These are phyloP conservation scores for Syncephalastrum monosporum DNA, from an alignment of 371 early-diverging fungal genomes.

Conservation along the genomic window DNA sequence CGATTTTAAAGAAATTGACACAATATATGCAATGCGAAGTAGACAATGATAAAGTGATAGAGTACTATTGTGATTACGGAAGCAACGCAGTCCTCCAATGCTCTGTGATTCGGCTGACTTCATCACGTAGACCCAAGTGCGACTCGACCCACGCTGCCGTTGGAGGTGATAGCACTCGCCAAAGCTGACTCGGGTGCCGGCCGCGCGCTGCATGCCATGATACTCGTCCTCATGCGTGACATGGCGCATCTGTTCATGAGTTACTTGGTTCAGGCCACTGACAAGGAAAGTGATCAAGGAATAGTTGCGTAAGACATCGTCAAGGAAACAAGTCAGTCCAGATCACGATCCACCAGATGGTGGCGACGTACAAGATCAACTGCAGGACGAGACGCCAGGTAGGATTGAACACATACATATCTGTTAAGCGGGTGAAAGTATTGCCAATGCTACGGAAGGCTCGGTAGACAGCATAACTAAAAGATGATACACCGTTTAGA, in stretches of 20 bases:
- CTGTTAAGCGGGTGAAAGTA: too few relatives aligned
- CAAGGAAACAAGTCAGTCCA: slow-evolving; percentile 13
- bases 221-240: slow-evolving; percentile 11
- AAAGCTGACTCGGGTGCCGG: not conserved
- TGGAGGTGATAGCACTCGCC: slow-evolving; percentile 5
- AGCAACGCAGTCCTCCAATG: not conserved
- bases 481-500: too few relatives aligned
- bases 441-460: too few relatives aligned
- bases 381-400: slow-evolving; percentile 3
- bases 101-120: slow-evolving; percentile 1
- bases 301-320: slow-evolving; percentile 5
- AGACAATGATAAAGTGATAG: not conserved
- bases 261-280: slow-evolving; percentile 10
- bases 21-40: not conserved
- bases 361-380: slow-evolving; percentile 2
- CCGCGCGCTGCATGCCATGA: not conserved
- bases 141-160: slow-evolving; percentile 3
- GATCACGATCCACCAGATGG: slow-evolving; percentile 14
- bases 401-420: not conserved
- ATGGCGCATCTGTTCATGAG: slow-evolving; percentile 7
- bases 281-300: slow-evolving; percentile 15
- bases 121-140: slow-evolving; percentile 6
- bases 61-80: not conserved
- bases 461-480: too few relatives aligned
- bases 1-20: not conserved